Evolutionary conservation across 495 filamentous ascomycete genomes (phyloP).

Genomic region (Penicillium salamii): DNA sequence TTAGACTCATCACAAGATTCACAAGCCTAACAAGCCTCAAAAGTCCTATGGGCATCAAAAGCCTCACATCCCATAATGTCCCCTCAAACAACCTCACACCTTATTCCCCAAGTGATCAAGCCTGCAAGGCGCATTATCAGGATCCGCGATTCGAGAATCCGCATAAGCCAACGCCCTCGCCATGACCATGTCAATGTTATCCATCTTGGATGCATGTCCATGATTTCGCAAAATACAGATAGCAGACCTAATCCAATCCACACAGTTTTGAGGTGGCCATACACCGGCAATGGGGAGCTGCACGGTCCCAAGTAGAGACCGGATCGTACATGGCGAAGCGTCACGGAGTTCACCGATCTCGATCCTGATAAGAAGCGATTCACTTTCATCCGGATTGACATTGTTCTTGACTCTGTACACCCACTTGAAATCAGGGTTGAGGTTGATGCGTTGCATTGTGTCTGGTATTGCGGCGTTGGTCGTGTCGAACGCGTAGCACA

Average conservation of each 20-base stretch:
- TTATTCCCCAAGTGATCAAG: slow-evolving; percentile 1
- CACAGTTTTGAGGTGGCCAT: slow-evolving; percentile 4
- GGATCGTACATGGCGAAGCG: neutral
- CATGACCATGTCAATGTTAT: neutral
- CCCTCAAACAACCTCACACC: neutral
- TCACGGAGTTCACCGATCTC: neutral
- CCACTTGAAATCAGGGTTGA: slow-evolving; percentile 4
- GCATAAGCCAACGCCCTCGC: slow-evolving; percentile 1
- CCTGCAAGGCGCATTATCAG: neutral
- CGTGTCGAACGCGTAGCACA: slow-evolving; percentile 3
- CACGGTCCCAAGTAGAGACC: neutral
- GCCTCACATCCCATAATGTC: too few species aligned
- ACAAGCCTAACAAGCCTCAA: too few species aligned
- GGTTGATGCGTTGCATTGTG: neutral
- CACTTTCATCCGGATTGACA: neutral
- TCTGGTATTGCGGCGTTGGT: slow-evolving; percentile 3
- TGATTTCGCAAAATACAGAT: neutral
- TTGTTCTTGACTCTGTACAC: neutral
- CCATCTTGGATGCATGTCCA: neutral
- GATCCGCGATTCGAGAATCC: neutral
- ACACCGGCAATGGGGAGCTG: neutral
- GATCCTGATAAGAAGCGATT: neutral
- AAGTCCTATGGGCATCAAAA: too few species aligned
- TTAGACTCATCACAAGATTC: too few species aligned
- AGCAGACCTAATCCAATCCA: neutral